phyloP scores from a whole-genome alignment of 2,329 filamentous ascomycete species.

The Sclerotinia spermophila region DNA sequence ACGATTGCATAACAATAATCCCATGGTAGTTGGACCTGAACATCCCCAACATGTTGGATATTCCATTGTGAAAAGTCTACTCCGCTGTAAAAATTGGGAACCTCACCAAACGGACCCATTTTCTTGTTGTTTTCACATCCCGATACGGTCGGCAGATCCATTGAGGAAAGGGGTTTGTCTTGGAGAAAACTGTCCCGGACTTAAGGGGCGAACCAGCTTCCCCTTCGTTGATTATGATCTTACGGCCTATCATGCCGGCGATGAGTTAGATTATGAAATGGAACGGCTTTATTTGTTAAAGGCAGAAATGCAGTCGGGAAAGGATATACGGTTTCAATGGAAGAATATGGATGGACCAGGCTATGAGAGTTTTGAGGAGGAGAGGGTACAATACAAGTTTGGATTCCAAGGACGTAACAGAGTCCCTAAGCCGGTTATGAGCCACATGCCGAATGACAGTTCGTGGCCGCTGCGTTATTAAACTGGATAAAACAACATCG shows the following conservation, averaged over 20 bases:
- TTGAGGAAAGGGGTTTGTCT: neutral
- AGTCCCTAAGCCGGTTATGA: neutral
- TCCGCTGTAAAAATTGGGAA: neutral
- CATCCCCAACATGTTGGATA: neutral
- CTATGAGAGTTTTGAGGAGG: neutral
- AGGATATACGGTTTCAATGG: neutral
- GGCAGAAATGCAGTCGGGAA: neutral
- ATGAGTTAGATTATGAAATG: neutral
- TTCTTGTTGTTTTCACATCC: neutral
- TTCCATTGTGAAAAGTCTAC: neutral
- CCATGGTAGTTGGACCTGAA: neutral
- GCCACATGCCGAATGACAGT: neutral
- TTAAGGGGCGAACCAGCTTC: neutral
- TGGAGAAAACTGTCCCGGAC: neutral
- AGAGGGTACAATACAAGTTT: neutral
- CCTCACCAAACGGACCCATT: neutral
- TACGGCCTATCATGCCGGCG: neutral
- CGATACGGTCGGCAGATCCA: neutral
- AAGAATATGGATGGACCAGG: neutral
- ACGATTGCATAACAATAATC: accelerated
- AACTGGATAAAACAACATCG: neutral
- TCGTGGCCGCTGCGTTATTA: neutral
- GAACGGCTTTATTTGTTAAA: neutral
- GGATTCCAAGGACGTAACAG: neutral
- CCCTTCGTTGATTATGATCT: neutral